Base-by-base conservation (phyloP, 805 yeast genomes). In the Kazachstania kunashirensis region DNA sequence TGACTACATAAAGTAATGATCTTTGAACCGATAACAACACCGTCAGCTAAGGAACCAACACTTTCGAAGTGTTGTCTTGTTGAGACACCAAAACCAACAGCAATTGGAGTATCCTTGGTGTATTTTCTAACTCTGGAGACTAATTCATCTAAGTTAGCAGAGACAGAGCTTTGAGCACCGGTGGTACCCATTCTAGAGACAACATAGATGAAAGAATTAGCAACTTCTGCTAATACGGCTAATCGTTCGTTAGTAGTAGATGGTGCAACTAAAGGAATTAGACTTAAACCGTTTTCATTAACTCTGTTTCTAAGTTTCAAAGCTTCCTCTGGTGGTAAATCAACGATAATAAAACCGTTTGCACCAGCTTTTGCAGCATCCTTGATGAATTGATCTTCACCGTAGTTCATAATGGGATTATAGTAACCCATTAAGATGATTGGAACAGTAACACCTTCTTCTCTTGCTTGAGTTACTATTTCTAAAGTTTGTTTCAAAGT, bases 171-270 rank as follows among this genome's bases (percentile, higher is more conserved):
- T 46, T 58, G 61, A 25, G 94, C 89, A 57, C 99, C 98, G 20
- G 99, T 92, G 40, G 95, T 79, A 47, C 97, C 96, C 99, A 92
- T 92, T 59, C 95, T 75, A 3, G 96, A 85, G 13, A 92, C 97
- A 27, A 92, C 98, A 52, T 92, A 92, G 42, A 92, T 80, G 62
- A 92, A 92, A 1, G 96, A 84, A 58, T 89, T 96, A 23, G 99
- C 95, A 52, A 92, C 83, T 39, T 73, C 71, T 7, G 89, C 79
- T 51, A 92, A 68, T 23, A 82, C 63, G 53, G 75, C 71, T 50
- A 92, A 71, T 52, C 99, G 75, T 36, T 80, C 92, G 54, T 89
- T 89, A 27, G 95, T 81, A 33, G 98, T 92, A 24, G 95, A 83
- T 30, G 98, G 99, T 2, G 98, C 96, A 33, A 92, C 94, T 42